Evolutionary conservation across 1,139 yeast genomes (phyloP).

Genomic region (Saccharomycopsis crataegensis): DNA sequence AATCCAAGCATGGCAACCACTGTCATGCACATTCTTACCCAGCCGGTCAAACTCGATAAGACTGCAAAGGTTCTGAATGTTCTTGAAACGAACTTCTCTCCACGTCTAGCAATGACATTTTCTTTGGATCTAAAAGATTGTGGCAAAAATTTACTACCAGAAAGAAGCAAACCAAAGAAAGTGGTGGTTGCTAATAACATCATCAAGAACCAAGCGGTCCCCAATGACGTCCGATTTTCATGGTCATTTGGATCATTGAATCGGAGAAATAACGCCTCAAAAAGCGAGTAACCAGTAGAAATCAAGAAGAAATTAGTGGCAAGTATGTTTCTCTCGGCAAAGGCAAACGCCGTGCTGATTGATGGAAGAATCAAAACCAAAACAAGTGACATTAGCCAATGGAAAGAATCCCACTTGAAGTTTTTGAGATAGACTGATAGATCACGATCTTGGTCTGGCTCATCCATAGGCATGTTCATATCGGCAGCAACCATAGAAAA

Average conservation of each 20-base stretch:
- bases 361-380: constrained; percentile 48
- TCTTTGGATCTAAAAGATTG: constrained; percentile 25
- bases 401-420: constrained; percentile 50
- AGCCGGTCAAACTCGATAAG: constrained; percentile 44
- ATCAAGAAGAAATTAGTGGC: constrained; percentile 27
- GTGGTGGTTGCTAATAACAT: constrained; percentile 40
- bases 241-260: constrained; percentile 59
- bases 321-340: constrained; percentile 43
- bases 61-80: constrained; percentile 43
- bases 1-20: constrained; percentile 82
- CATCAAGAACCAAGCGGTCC: constrained; percentile 55
- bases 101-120: constrained; percentile 28
- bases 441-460: constrained; percentile 6
- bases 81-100: constrained; percentile 28
- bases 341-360: constrained; percentile 43
- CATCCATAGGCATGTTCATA: constrained; percentile 10
- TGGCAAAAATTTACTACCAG: constrained; percentile 43
- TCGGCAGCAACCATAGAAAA: background rate
- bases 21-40: constrained; percentile 70
- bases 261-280: constrained; percentile 49
- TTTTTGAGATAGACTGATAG: constrained; percentile 27
- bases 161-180: constrained; percentile 46
- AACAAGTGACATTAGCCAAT: constrained; percentile 49
- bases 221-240: constrained; percentile 59
- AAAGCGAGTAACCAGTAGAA: constrained; percentile 41